Evolutionary conservation across 306 rosid genomes (phyloP).

Genomic region (Dryas alaskensis): DNA sequence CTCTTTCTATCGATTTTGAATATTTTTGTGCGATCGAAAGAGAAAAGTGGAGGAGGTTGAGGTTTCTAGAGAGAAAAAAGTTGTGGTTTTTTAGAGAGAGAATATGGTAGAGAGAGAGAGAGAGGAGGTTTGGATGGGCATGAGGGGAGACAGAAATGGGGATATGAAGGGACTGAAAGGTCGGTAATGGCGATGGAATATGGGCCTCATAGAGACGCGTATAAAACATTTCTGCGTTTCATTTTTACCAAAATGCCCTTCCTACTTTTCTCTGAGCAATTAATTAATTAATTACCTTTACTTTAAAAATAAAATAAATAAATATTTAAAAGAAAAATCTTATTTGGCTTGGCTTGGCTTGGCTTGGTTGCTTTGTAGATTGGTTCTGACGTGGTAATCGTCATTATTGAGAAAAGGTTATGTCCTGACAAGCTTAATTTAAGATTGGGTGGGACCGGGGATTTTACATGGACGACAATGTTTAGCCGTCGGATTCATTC

Average conservation of each 20-base stretch:
- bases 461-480: not conserved
- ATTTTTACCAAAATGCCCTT: conserved; percentile 44
- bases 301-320: not conserved
- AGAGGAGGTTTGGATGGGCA: conserved; percentile 6
- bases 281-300: not conserved
- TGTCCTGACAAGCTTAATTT: conserved; percentile 11
- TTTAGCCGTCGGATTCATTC: conserved; percentile 14
- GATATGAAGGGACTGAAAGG: conserved; percentile 54
- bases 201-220: conserved; percentile 88
- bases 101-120: conserved; percentile 5
- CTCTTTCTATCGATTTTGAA: not conserved
- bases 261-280: conserved; percentile 10
- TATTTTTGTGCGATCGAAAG: not conserved
- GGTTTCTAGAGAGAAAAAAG: conserved; percentile 1
- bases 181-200: conserved; percentile 66
- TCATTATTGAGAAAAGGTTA: conserved; percentile 24
- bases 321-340: too few relatives aligned
- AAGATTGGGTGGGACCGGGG: conserved; percentile 13
- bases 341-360: too few relatives aligned
- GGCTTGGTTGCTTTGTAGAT: conserved; percentile 2
- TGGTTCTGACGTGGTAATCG: conserved; percentile 31
- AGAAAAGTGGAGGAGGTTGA: not conserved
- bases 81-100: conserved; percentile 20
- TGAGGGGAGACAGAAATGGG: conserved; percentile 24
- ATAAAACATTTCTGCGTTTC: conserved; percentile 32